phyloP scores from a whole-genome alignment of 495 filamentous ascomycete genomes.

The Podospora pseudocomata region DNA sequence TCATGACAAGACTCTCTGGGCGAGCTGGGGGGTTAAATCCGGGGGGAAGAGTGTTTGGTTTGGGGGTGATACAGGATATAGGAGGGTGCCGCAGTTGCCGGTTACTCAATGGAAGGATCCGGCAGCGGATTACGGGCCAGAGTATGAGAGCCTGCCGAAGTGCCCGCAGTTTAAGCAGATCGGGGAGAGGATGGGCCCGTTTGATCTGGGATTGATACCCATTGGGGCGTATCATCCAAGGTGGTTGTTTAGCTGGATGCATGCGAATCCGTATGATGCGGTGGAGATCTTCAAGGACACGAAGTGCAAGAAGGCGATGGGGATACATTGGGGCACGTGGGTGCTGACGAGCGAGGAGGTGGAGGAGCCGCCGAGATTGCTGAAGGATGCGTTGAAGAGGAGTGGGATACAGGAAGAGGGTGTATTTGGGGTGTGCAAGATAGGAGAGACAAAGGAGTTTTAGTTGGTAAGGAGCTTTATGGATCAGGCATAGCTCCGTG shows the following conservation, averaged over 20 bases:
- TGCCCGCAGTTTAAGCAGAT: conserved; percentile 89
- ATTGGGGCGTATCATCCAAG: conserved; percentile 90
- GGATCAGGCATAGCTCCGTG: not conserved
- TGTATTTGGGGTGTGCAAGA: conserved; percentile 82
- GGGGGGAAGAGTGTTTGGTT: conserved; percentile 74
- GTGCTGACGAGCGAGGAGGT: conserved; percentile 83
- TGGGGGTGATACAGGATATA: conserved; percentile 77
- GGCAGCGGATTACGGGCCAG: conserved; percentile 69
- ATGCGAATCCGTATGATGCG: conserved; percentile 82
- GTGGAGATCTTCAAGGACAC: conserved; percentile 92
- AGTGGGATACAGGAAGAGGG: conserved; percentile 69
- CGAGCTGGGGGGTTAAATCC: conserved; percentile 76
- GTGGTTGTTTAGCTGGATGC: conserved; percentile 70
- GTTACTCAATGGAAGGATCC: conserved; percentile 18
- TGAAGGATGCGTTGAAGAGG: conserved; percentile 70
- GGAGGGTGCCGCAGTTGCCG: conserved; percentile 65
- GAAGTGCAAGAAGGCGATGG: conserved; percentile 76
- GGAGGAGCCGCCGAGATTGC: conserved; percentile 71
- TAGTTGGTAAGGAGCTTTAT: conserved; percentile 24
- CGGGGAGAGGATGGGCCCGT: conserved; percentile 75
- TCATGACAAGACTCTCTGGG: conserved; percentile 74
- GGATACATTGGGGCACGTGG: conserved; percentile 95
- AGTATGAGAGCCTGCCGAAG: conserved; percentile 62
- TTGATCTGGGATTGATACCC: conserved; percentile 91
- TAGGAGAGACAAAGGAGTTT: conserved; percentile 83